Percentiles rank a stretch among this genome's conserved stretches.
phyloP scores from a whole-genome alignment of 805 yeast species.

The Blastobotrys chiropterorum region DNA sequence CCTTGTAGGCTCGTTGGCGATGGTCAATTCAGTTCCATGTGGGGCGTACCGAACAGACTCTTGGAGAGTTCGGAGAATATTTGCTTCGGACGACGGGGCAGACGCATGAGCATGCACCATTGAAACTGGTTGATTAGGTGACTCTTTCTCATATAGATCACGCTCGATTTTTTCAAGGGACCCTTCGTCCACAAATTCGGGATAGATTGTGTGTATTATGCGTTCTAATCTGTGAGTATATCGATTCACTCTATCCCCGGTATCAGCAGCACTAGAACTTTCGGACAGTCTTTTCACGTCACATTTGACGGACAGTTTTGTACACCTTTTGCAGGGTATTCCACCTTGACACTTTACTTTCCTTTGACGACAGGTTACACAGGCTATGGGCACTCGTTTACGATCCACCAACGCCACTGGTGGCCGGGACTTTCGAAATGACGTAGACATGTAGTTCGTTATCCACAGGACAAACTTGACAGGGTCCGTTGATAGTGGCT shows the following conservation, averaged over 20 bases:
- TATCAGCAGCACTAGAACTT: background rate
- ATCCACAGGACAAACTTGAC: too few species aligned
- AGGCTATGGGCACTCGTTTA: background rate
- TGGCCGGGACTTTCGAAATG: background rate
- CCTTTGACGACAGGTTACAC: conserved; percentile 2
- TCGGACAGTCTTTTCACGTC: background rate
- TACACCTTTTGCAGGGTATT: conserved; percentile 1
- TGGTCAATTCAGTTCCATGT: too few species aligned
- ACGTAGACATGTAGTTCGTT: background rate
- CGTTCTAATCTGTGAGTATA: conserved; percentile 1
- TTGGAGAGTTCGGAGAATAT: conserved; percentile 3
- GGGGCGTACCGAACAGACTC: background rate
- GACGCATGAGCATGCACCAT: background rate
- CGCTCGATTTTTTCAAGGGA: background rate
- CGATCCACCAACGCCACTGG: background rate
- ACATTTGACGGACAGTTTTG: background rate
- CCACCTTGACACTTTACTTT: conserved; percentile 6
- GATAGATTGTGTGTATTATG: conserved; percentile 1
- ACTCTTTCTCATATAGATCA: background rate
- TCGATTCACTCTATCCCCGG: background rate
- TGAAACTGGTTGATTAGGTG: background rate
- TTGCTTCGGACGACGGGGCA: background rate
- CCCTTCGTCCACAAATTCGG: background rate
- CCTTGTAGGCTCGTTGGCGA: too few species aligned
- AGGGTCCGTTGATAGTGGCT: too few species aligned